phyloP scores from a whole-genome alignment of 1,284 basidiomycete species.

The Inonotus obliquus region DNA sequence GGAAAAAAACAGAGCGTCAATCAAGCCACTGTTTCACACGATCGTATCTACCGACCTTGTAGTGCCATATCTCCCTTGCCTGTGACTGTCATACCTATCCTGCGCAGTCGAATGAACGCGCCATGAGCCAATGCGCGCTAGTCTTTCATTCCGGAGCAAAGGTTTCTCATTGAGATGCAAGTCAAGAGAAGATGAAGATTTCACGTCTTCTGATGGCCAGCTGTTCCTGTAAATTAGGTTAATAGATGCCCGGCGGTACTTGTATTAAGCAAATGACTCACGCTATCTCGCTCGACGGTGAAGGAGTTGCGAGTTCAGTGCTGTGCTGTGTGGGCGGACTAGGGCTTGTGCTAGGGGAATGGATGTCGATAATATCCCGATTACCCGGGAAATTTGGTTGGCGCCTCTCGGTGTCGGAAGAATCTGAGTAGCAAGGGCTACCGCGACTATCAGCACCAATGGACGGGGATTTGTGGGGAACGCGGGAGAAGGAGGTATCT shows the following conservation, averaged over 20 bases:
- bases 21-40: not conserved
- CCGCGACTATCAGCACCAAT: not conserved
- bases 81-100: not conserved
- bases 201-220: not conserved
- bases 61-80: not conserved
- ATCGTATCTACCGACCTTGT: not conserved
- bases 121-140: constrained; percentile 9
- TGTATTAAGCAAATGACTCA: not conserved
- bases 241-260: not conserved
- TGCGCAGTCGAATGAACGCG: not conserved
- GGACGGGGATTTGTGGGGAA: not conserved
- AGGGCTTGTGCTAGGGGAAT: constrained; percentile 6
- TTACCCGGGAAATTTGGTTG: constrained; percentile 16
- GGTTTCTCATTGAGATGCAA: not conserved
- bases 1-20: not conserved
- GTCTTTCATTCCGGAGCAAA: not conserved
- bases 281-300: constrained; percentile 3
- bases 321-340: constrained; percentile 11
- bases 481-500: too few species aligned
- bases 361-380: constrained; percentile 15
- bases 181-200: constrained; percentile 5
- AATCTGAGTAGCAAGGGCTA: not conserved
- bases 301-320: constrained; percentile 1
- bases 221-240: not conserved
- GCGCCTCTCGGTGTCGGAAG: constrained; percentile 15